These are phyloP conservation scores for Quercus glauca DNA, from an alignment of 306 rosid species.

Conservation along the genomic window DNA sequence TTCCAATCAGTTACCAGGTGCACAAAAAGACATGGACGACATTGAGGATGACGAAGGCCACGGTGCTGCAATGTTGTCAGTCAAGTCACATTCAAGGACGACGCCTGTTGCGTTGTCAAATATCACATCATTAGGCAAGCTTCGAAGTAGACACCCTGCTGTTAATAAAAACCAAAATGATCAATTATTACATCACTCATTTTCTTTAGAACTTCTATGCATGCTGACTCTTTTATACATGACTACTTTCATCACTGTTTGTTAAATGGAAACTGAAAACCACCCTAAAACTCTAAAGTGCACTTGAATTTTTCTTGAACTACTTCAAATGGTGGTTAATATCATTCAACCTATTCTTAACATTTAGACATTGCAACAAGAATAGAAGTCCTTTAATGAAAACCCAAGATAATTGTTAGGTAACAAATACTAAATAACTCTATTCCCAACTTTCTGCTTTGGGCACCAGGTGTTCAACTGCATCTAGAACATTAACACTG, in stretches of 20 bases:
- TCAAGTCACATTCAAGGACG: slow-evolving; percentile 93
- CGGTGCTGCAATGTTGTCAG: slow-evolving; percentile 88
- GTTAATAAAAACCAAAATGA: slow-evolving; percentile 4
- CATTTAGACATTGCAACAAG: background rate
- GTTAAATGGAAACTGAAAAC: background rate
- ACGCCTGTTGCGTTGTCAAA: slow-evolving; percentile 77
- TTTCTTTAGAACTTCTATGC: slow-evolving; percentile 3
- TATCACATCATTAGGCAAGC: slow-evolving; percentile 83
- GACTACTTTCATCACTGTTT: background rate
- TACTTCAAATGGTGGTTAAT: background rate
- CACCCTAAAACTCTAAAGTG: slow-evolving; percentile 9
- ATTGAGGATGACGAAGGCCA: slow-evolving; percentile 94
- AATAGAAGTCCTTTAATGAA: background rate
- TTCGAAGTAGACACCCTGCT: slow-evolving; percentile 92
- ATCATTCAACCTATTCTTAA: background rate
- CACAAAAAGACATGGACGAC: slow-evolving; percentile 83
- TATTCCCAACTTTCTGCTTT: background rate
- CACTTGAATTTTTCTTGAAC: background rate
- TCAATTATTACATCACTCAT: slow-evolving; percentile 3
- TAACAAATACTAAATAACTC: background rate
- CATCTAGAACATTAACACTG: background rate
- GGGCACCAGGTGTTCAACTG: background rate
- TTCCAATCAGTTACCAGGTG: slow-evolving; percentile 69
- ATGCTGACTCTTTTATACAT: background rate
- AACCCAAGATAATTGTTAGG: background rate